These are phyloP conservation scores for Acrasis kona DNA, from an alignment of 78 protist species.

Conservation along the genomic window DNA sequence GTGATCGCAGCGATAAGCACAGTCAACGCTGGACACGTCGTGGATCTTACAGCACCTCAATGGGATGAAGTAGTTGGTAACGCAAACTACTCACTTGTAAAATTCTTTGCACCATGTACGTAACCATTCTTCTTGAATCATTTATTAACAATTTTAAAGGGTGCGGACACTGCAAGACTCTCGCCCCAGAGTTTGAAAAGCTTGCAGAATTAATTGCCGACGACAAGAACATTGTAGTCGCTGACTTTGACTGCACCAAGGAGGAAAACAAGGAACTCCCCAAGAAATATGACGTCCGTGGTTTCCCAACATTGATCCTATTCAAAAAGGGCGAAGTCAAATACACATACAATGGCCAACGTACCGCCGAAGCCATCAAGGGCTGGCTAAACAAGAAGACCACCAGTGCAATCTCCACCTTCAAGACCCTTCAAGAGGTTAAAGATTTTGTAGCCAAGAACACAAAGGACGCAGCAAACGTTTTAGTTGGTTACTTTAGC, in stretches of 20 bases:
- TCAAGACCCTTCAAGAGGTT: conserved; percentile 33
- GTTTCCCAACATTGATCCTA: conserved; percentile 44
- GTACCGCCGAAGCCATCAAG: conserved; percentile 52
- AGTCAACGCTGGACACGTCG: too few species aligned
- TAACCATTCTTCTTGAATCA: too few species aligned
- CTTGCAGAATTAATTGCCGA: conserved; percentile 15
- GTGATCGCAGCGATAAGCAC: too few species aligned
- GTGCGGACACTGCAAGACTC: conserved; percentile 42
- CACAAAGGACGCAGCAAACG: too few species aligned
- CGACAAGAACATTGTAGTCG: conserved; percentile 7
- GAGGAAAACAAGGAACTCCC: conserved; percentile 1
- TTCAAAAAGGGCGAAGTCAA: conserved; percentile 38
- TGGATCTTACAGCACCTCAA: too few species aligned
- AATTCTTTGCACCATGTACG: too few species aligned
- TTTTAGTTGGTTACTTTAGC: too few species aligned
- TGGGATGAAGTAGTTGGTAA: too few species aligned
- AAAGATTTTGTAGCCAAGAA: conserved; percentile 20
- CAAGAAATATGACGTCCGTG: conserved; percentile 13
- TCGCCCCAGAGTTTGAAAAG: conserved; percentile 28
- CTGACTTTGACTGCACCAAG: conserved; percentile 39
- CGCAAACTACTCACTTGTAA: too few species aligned
- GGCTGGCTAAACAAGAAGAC: conserved; percentile 34
- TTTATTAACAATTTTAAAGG: too few species aligned
- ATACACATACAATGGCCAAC: conserved; percentile 56
- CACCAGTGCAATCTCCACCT: conserved; percentile 27